Base-by-base conservation (phyloP, 805 yeast genomes). In the Metschnikowia lochheadii region DNA sequence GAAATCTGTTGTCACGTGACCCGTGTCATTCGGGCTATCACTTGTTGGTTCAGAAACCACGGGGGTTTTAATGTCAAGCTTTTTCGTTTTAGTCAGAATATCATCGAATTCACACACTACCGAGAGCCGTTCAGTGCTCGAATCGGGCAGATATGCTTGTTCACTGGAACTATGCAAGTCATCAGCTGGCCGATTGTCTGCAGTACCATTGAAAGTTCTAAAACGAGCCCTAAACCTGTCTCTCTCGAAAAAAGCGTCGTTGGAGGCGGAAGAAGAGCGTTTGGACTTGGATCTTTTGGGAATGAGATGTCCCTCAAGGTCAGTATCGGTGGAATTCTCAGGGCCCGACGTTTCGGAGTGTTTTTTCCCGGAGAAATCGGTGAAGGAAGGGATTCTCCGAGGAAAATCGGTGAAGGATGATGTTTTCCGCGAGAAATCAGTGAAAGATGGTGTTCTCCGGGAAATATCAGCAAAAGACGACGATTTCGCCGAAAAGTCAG, bases 191-290 rank as follows among this genome's bases (percentile, higher is more conserved):
- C 33, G 36, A 2, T 21, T 37, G n/a, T 42, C 38, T 23, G 45
- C 38, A 20, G 38, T 34, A 33, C 33, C n/a, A 51, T 73, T 73
- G 49, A 73, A 61, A 18, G 64, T 62, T 46, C 65, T 67, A 29
- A 69, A 56, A 20, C 77, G 61, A 11, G 76, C 77, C 38, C 74
- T 56, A 49, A 72, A 72, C 35, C 78, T 56, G 52, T 72, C 78
- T 31, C 77, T 57, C 53, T 73, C 78, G 55, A 68, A 67, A 5
- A 65, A 34, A 18, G 64, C 58, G 53, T 73, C 78, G 52, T 72
- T 72, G 13, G 76, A 71, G 14, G 73, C 51, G 2, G 77, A 72
- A 2, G 70, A 64, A 1, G 76, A 65, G 21, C 78, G 55, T 52
- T 73, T 73, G 42, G 61, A 47, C 34, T 54, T 57, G 35, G 26